Evolutionary conservation across 1,284 basidiomycete species (phyloP), one percentile per base, ranked within the genome.

Genomic region (Cryptococcus sp.): DNA sequence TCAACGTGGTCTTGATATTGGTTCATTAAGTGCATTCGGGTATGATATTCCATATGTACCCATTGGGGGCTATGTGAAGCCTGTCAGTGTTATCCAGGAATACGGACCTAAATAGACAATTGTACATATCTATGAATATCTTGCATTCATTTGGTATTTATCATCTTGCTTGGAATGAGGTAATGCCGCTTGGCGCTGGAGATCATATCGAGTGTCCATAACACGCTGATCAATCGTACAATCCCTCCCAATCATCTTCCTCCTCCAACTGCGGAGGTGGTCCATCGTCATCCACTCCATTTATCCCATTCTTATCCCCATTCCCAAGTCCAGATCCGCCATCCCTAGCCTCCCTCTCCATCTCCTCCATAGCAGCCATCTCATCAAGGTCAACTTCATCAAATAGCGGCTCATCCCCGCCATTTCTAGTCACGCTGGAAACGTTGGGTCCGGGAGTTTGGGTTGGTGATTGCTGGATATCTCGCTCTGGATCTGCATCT

Each of bases 301-400:
- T 14, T n/a, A 45, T n/a, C 45, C 19, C 19, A 7, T 22, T 43
- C 18, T 31, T 31, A 37, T 32, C 16, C 45, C 16, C 21, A 22
- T 34, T 37, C 9, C 10, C 22, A n/a, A 23, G 32, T 9, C 32
- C 7, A 14, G 44, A 16, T 2, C 45, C 16, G 41, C 52, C 23
- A 31, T 31, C 42, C 16, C 19, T 44, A n/a, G 46, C 49, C 16
- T 54, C 60, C 39, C 64, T 59, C 69, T 83, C 82, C 59, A 83
- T 77, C 64, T 87, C 84, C 45, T 80, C 73, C 48, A 85, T 75
- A 55, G 84, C 81, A 82, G 85, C 85, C 80, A 87, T 82, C 50
- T 70, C 66, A 24, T 70, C 66, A 45, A 69, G 37, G 19, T 57
- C 55, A 3, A 48, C 40, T 37, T 61, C 54, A 14, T 52, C 54